Evolutionary conservation across 2,329 filamentous ascomycete genomes (phyloP), one percentile per base, ranked within the genome.

Genomic region (Cercospora nicotianae): DNA sequence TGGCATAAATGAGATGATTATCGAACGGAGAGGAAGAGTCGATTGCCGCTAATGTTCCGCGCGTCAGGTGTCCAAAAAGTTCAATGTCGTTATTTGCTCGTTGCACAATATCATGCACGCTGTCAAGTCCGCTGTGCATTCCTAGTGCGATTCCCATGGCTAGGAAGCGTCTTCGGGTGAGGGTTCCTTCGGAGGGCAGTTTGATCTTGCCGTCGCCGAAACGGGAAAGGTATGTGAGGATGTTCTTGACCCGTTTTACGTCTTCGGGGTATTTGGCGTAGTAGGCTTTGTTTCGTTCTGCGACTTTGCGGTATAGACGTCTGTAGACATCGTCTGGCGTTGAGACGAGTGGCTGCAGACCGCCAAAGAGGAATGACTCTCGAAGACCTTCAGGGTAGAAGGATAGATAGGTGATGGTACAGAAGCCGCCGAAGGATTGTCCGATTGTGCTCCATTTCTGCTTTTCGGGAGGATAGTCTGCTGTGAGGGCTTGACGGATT

Each of bases 371-470:
- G 77, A 96, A 98, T 26, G 88, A 81, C 81, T 98, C 94, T 31
- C 89, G 87, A 26, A 98, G 80, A 0, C 91, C 91, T 36, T 66
- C 28, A 0, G 92, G 92, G 73, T 84, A 89, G 77, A 91, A 89
- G 2, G 91, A 95, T 16, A 98, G 86, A 78, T 97, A 98, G 7
- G 91, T 94, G 36, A 93, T 83, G 59, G 85, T 86, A 76, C 93
- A 92, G 79, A 97, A 97, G 0, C 94, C 94, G 45, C 94, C 94
- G 79, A 96, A 98, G 16, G 90, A 94, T 81, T 97, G 94, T 8
- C 94, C 94, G 70, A 96, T 90, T 31, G 95, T 86, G 67, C 89
- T 91, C 94, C 94, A 97, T 77, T 90, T 89, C 77, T 89, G 87
- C 77, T 91, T 89, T 59, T 90, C 87, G 23, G 86, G 82, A 0